A percentile compares a stretch with the other conserved stretches of the same genome.
phyloP scores from a whole-genome alignment of 2,329 filamentous ascomycete genomes.

The Xylaria sp. region DNA sequence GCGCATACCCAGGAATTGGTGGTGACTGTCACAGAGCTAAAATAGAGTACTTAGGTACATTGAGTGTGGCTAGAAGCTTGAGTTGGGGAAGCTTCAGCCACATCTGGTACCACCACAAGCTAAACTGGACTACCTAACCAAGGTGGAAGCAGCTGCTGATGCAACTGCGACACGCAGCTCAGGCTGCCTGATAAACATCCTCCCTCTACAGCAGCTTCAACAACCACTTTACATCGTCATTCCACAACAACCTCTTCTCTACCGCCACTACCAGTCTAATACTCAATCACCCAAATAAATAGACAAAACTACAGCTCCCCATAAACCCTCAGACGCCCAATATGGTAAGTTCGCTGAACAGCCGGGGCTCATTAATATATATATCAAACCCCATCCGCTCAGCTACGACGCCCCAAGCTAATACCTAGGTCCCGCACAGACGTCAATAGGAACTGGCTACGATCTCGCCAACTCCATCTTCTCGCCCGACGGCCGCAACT shows the following conservation, averaged over 20 bases:
- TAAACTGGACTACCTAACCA: constrained; percentile 13
- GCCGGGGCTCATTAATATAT: constrained; percentile 1
- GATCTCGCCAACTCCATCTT: constrained; percentile 99
- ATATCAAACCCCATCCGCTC: not conserved
- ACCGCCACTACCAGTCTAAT: not conserved
- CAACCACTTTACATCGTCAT: constrained; percentile 9
- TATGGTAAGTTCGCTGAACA: constrained; percentile 30
- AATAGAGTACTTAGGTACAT: too few species aligned
- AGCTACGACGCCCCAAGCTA: constrained; percentile 19
- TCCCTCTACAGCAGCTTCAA: constrained; percentile 40
- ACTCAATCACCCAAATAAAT: constrained; percentile 8
- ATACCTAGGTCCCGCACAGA: constrained; percentile 64
- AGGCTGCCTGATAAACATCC: constrained; percentile 45
- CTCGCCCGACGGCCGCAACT: constrained; percentile 98
- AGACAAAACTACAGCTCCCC: not conserved
- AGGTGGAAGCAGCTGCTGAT: constrained; percentile 32
- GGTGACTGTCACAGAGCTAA: too few species aligned
- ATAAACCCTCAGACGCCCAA: constrained; percentile 22
- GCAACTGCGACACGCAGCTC: constrained; percentile 48
- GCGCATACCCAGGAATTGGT: too few species aligned
- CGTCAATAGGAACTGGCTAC: constrained; percentile 99
- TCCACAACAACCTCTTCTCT: not conserved
- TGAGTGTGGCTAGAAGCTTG: not conserved
- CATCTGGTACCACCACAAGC: constrained; percentile 9
- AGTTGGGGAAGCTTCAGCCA: constrained; percentile 4